Base-by-base conservation (phyloP, 148 eudicot species). In the Chenopodium suecicum region DNA sequence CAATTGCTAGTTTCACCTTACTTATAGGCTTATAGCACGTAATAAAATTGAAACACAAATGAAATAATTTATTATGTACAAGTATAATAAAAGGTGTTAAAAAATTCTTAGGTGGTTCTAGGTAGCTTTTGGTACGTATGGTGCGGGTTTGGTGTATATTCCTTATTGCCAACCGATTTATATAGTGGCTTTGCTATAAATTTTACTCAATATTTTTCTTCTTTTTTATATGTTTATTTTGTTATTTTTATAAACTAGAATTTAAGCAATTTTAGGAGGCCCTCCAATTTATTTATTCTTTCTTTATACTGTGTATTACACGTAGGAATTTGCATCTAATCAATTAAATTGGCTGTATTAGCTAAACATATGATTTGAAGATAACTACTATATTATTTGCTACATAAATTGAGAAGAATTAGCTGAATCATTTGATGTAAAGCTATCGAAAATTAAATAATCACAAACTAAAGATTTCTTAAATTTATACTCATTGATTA, bases 321-420 rank as follows among this genome's bases (percentile, higher is more conserved):
- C 62, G 27, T 63, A 62, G 25, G 47, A 6, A 68, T 78, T 12
- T 27, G 54, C 62, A 78, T 67, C 37, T 47, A 78, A 63, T 46
- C 31, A 78, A 14, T 79, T 34, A 67, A 17, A 22, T 34, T 70
- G 76, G 69, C 69, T n/a, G 67, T 71, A 58, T 70, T 79, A 79
- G 76, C 34, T n/a, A 56, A 16, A 52, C 14, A 79, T 69, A 31
- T 31, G 75, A 79, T 60, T 60, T 60, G 10, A 60, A 60, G 8
- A 60, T 9, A 20, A 60, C 23, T 19, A 9, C 65, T 6, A 34
- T 22, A 60, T 20, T 19, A 60, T 22, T 19, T 60, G 9, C 25
- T 60, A 10, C 65, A 62, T 62, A 5, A 62, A 62, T 56, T 56
- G 4, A 14, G 7, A 37, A 37, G 41, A 37, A 37, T 37, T 37